phyloP scores from a whole-genome alignment of 768 basidiomycete genomes.

The Boletus sp. region DNA sequence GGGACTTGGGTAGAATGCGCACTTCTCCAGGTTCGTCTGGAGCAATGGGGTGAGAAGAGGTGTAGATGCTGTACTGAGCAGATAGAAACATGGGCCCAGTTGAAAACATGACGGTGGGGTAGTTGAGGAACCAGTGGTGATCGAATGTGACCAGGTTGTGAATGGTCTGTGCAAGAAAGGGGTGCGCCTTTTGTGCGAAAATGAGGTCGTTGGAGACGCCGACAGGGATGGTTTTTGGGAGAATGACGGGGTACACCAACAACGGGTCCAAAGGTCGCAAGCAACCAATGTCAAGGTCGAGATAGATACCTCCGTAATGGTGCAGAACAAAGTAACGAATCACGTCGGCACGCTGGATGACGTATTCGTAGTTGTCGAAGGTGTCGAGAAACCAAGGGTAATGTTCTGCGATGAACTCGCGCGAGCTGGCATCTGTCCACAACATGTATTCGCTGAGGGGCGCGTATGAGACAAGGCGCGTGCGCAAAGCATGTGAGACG shows the following conservation, averaged over 20 bases:
- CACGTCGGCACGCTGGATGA: conserved; percentile 93
- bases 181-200: conserved; percentile 80
- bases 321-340: conserved; percentile 98
- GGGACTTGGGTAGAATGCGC: conserved; percentile 88
- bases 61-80: conserved; percentile 87
- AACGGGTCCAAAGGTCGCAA: conserved; percentile 82
- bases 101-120: conserved; percentile 99
- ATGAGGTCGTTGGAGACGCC: conserved; percentile 98
- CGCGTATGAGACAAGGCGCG: conserved; percentile 16
- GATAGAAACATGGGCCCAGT: conserved; percentile 99
- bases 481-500: conserved; percentile 34
- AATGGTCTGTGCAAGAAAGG: conserved; percentile 91
- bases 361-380: conserved; percentile 88
- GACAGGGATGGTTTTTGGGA: conserved; percentile 95
- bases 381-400: conserved; percentile 95
- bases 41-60: conserved; percentile 60
- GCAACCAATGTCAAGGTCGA: conserved; percentile 97
- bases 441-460: conserved; percentile 83
- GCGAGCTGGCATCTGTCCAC: conserved; percentile 92
- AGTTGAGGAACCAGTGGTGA: conserved; percentile 92
- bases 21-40: conserved; percentile 61
- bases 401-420: conserved; percentile 82
- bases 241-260: conserved; percentile 80
- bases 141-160: conserved; percentile 90
- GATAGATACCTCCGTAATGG: conserved; percentile 92